Base-by-base conservation (phyloP, 805 yeast genomes). In the Kazachstania viticola region DNA sequence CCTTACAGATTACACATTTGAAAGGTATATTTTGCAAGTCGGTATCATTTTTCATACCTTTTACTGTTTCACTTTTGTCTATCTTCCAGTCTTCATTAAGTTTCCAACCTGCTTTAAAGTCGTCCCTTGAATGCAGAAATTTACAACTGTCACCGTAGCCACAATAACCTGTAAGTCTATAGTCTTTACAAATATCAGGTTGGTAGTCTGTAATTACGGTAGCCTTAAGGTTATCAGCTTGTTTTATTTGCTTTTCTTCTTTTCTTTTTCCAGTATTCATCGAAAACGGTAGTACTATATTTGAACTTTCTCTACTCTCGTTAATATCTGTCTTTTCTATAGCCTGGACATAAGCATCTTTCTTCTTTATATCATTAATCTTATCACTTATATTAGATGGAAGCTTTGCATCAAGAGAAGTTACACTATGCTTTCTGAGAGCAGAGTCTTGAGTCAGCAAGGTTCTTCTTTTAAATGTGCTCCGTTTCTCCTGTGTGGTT, bases 101-200 rank as follows among this genome's bases (percentile, higher is more conserved):
- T 36, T 77, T 73, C 72, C 75, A 73, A 19, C 77, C 81, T 29
- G 75, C 75, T 34, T 67, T 70, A 58, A 76, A 79, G 48, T 83
- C 94, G 44, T 83, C 96, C 55, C 99, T 61, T 12, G 82, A 72
- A 51, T 91, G 99, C 22, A 88, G 54, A 54, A 91, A 91, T 59
- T 91, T 91, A 61, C 99, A 91, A 22, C 91, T 79, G 46, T 91
- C 98, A 7, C 99, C 99, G 52, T 79, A 91, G 5, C 96, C 96
- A 65, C 98, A 91, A 50, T 75, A 87, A 0, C 98, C 99, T 0
- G 93, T 87, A 43, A 79, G 80, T 36, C 74, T 69, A 54, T 70
- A 91, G 54, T 91, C 97, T 49, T 88, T 91, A 51, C 98, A 91
- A 2, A 91, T 77, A 49, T 91, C 96, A 1, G 93, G 87, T 51